Conservation (phyloP, 2,329 filamentous ascomycete genomes). For the Ophiostoma tasmaniense region DNA sequence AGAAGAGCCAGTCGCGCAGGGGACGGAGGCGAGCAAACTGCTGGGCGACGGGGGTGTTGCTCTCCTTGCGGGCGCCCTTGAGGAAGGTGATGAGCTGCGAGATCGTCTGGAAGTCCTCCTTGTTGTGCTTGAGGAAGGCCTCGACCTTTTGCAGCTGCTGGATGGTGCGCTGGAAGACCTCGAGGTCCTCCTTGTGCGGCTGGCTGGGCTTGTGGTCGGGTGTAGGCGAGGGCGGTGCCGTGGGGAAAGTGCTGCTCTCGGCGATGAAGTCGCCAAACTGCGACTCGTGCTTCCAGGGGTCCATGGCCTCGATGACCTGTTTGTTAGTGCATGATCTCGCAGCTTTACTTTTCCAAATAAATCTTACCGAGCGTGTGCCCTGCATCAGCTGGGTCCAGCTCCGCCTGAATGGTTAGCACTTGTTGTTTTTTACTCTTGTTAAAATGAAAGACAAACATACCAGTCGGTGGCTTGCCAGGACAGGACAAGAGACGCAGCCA, state of each 20-base stretch:
- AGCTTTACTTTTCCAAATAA: background rate
- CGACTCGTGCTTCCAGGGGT: constrained; percentile 82
- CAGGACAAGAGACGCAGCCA: constrained; percentile 83
- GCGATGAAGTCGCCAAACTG: constrained; percentile 75
- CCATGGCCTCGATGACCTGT: constrained; percentile 79
- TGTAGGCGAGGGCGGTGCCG: constrained; percentile 53
- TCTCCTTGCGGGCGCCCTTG: constrained; percentile 62
- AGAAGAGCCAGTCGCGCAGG: constrained; percentile 88
- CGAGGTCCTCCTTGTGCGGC: constrained; percentile 61
- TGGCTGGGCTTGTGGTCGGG: constrained; percentile 54
- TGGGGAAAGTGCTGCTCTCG: constrained; percentile 66
- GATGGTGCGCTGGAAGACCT: constrained; percentile 58
- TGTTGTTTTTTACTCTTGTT: background rate
- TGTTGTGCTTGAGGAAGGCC: constrained; percentile 57
- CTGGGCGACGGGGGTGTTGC: constrained; percentile 61
- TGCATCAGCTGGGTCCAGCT: constrained; percentile 91
- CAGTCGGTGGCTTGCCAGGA: constrained; percentile 97
- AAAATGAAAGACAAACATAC: constrained; percentile 39
- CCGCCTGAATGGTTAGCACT: constrained; percentile 48
- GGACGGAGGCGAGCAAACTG: constrained; percentile 87
- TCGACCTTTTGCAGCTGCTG: constrained; percentile 61
- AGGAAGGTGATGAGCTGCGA: constrained; percentile 64
- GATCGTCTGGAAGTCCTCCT: constrained; percentile 60
- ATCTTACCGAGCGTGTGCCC: constrained; percentile 60
- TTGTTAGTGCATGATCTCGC: constrained; percentile 7